phyloP scores from a whole-genome alignment of 2,329 filamentous ascomycete genomes.

The Ophiostoma quercus region DNA sequence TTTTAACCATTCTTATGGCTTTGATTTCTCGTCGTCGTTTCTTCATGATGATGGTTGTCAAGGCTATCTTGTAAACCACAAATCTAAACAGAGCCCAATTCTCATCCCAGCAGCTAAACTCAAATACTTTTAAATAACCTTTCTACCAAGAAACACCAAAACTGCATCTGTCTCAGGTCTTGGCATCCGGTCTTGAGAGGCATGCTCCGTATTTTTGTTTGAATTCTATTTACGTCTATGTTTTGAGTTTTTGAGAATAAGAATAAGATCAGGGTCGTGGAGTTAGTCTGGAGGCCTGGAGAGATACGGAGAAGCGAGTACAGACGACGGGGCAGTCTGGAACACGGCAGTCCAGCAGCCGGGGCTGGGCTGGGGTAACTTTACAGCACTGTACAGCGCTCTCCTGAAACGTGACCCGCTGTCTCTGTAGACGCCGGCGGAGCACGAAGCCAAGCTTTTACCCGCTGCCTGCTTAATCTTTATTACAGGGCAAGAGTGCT shows the following conservation, averaged over 20 bases:
- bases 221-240: background rate
- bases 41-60: too few species aligned
- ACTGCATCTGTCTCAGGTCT: conserved; percentile 21
- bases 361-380: background rate
- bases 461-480: background rate
- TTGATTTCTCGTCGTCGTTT: too few species aligned
- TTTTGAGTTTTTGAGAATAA: background rate
- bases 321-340: conserved; percentile 15
- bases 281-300: background rate
- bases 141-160: background rate
- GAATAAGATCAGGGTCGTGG: background rate
- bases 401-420: background rate
- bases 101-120: background rate
- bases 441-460: conserved; percentile 3
- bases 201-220: background rate
- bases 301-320: background rate
- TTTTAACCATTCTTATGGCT: too few species aligned
- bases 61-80: too few species aligned
- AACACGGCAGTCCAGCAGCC: conserved; percentile 21
- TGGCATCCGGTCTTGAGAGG: conserved; percentile 21
- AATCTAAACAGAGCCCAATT: too few species aligned
- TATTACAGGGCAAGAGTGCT: background rate
- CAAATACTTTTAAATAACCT: conserved; percentile 5
- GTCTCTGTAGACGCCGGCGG: conserved; percentile 1
- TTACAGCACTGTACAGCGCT: too few species aligned